Base-by-base conservation (phyloP, 257 asterid genomes). In the Cordia subcordata region DNA sequence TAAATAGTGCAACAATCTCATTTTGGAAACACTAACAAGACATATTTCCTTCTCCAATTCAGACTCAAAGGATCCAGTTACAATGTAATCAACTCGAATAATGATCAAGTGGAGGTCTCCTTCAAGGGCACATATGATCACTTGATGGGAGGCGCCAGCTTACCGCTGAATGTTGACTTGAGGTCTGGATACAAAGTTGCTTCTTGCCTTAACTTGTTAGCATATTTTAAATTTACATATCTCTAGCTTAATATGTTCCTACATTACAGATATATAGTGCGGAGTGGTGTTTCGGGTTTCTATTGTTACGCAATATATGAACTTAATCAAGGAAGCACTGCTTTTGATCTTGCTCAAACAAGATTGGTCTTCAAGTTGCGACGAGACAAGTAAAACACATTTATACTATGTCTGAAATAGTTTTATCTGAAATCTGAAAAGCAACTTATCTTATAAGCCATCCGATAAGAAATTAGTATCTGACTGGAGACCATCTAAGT, bases 241-340 rank as follows among this genome's bases (percentile, higher is more conserved):
- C 53, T 23, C 10, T 15, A 33, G 1, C 38, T n/a, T 15, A 15
- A 15, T 39, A 11, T 11, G 32, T 18, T 33, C 17, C 5, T 49
- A 11, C 12, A 21, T 9, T 55, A 14, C 56, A 81, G 87, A 70
- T 82, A 76, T 67, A 71, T 82, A 60, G 61, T 82, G 57, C 71
- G 85, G 71, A 66, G 75, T 42, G 83, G 78, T 5, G 72, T 63
- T n/a, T 80, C 86, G 13, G 84, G 90, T 19, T 83, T 83, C 68
- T 80, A 80, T 66, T 72, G 81, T 72, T 80, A 75, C 23, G 71
- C 87, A 4, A 75, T 80, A 38, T 77, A 69, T 46, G 86, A 77
- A 68, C 79, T 77, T 9, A 74, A 72, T 19, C 74, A 58, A 4
- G 70, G 68, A 32, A 64, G 59, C 65, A 79, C 82, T 14, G 77